phyloP scores from a whole-genome alignment of 441 rosid genomes.

The Geranium incanum region DNA sequence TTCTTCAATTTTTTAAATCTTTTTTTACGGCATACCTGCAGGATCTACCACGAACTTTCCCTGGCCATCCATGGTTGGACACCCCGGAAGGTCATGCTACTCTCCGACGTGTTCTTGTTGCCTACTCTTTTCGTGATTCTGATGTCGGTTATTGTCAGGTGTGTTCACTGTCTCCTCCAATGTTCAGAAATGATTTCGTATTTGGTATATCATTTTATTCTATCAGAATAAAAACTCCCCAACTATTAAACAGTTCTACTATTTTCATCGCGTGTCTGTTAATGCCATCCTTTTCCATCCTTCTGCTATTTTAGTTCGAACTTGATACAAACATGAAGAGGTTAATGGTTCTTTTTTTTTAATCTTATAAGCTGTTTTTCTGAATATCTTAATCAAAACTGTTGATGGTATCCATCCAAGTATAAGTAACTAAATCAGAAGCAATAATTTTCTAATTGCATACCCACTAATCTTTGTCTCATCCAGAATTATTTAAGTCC shows the following conservation, averaged over 20 bases:
- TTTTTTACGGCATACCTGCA: slow-evolving; percentile 26
- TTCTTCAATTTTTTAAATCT: background rate
- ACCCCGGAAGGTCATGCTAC: slow-evolving; percentile 93
- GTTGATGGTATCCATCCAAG: background rate
- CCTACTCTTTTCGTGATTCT: slow-evolving; percentile 91
- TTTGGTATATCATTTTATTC: background rate
- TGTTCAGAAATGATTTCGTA: background rate
- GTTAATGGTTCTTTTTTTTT: too few species aligned
- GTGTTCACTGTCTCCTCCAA: slow-evolving; percentile 16
- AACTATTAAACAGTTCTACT: background rate
- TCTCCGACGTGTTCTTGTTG: slow-evolving; percentile 84
- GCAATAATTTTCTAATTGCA: background rate
- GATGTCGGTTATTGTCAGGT: slow-evolving; percentile 99
- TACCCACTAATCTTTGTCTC: background rate
- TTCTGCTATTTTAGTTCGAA: background rate
- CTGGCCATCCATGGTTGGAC: slow-evolving; percentile 98
- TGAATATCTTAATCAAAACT: background rate
- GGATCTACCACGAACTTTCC: slow-evolving; percentile 96
- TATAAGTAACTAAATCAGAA: background rate
- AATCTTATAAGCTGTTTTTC: background rate
- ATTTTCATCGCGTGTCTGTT: background rate
- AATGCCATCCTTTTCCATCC: background rate
- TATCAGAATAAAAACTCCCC: background rate
- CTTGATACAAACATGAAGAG: too few species aligned
- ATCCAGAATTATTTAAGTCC: background rate